Conservation (phyloP, 345 rosid species). For the Noccaea bulbosa region DNA sequence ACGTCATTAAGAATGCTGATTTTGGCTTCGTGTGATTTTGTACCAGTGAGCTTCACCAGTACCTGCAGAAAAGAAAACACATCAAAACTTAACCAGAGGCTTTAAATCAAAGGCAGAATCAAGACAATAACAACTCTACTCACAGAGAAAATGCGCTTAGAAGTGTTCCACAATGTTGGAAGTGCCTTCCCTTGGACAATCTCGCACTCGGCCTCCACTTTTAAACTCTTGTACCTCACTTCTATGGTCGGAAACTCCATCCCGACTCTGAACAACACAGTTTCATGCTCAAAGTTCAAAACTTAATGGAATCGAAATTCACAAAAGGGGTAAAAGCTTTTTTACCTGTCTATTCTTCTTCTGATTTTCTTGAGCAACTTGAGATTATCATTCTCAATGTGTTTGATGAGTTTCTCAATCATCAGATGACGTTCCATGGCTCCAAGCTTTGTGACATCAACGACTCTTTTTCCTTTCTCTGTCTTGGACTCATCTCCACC, state of each 20-base stretch:
- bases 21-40: constrained; percentile 50
- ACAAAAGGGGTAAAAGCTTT: neutral
- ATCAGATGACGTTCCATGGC: constrained; percentile 59
- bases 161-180: constrained; percentile 79
- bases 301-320: neutral
- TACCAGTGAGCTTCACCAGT: constrained; percentile 49
- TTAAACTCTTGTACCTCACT: constrained; percentile 60
- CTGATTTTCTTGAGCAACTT: constrained; percentile 59
- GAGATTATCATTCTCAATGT: constrained; percentile 74
- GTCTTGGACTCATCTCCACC: constrained; percentile 32
- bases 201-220: constrained; percentile 70
- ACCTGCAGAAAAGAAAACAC: constrained; percentile 49
- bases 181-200: constrained; percentile 77
- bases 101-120: too few relatives aligned
- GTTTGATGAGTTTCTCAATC: constrained; percentile 70
- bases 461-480: constrained; percentile 47
- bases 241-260: constrained; percentile 72
- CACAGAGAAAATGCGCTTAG: constrained; percentile 54
- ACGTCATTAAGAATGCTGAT: constrained; percentile 63
- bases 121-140: too few relatives aligned
- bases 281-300: constrained; percentile 13
- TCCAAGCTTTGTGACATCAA: constrained; percentile 68
- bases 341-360: constrained; percentile 60
- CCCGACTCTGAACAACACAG: constrained; percentile 56
- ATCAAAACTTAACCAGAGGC: neutral